phyloP scores from a whole-genome alignment of 805 yeast genomes.

The Brettanomyces custersianus region DNA sequence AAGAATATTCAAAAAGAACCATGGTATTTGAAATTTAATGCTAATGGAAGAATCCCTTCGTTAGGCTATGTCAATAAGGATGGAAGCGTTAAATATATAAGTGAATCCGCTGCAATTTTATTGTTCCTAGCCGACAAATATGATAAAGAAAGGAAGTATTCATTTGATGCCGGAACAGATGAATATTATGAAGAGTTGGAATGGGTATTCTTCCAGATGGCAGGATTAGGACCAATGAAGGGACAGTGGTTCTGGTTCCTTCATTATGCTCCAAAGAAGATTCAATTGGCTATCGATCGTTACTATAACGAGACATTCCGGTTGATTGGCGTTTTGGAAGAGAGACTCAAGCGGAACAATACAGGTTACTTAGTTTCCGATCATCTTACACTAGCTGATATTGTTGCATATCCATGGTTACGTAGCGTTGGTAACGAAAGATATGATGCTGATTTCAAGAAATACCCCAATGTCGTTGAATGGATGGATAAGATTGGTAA shows the following conservation, averaged over 20 bases:
- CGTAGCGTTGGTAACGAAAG: background rate
- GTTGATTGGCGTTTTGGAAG: conserved; percentile 45
- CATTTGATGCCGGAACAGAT: conserved; percentile 29
- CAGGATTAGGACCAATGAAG: conserved; percentile 53
- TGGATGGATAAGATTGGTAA: conserved; percentile 30
- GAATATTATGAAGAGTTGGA: conserved; percentile 45
- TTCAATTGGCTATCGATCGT: conserved; percentile 46
- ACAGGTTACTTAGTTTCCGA: conserved; percentile 54
- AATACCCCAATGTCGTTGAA: conserved; percentile 30
- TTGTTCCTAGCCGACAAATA: conserved; percentile 50
- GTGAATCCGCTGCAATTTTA: conserved; percentile 57
- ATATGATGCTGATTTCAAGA: conserved; percentile 13
- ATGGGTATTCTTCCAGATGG: conserved; percentile 48
- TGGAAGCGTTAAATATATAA: conserved; percentile 36
- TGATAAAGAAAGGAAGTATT: conserved; percentile 42
- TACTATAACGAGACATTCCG: conserved; percentile 43
- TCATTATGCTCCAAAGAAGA: conserved; percentile 36
- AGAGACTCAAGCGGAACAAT: conserved; percentile 35
- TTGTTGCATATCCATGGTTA: conserved; percentile 39
- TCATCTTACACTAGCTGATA: conserved; percentile 51
- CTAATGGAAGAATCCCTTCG: conserved; percentile 58
- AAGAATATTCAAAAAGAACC: conserved; percentile 42
- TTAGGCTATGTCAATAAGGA: conserved; percentile 31
- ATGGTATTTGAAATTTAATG: conserved; percentile 49
- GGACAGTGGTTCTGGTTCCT: conserved; percentile 52